A percentile compares a stretch with the other conserved stretches of the same genome.
These are phyloP conservation scores for Cyclotella atomus DNA, from an alignment of 108 stramenopile species.

Conservation along the genomic window DNA sequence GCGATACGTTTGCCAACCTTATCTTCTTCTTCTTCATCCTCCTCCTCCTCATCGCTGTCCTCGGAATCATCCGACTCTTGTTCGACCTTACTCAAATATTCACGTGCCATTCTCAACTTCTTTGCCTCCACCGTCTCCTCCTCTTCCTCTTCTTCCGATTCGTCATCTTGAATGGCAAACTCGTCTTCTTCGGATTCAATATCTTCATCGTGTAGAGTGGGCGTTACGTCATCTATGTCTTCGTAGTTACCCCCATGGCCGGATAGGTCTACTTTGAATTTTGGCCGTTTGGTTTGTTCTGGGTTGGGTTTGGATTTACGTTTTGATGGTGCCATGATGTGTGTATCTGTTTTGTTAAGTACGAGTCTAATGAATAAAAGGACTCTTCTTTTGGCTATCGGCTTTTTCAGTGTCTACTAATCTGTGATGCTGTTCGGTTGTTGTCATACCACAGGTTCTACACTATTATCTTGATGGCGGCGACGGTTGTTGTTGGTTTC, in stretches of 20 bases:
- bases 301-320: slow-evolving; percentile 4
- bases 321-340: slow-evolving; percentile 4
- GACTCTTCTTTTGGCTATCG: no score
- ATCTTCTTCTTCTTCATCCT: slow-evolving; percentile 47
- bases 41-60: slow-evolving; percentile 42
- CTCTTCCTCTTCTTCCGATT: slow-evolving; percentile 44
- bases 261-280: slow-evolving; percentile 43
- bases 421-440: no score
- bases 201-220: slow-evolving; percentile 36
- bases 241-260: slow-evolving; percentile 33
- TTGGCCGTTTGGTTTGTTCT: neutral
- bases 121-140: slow-evolving; percentile 85
- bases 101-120: slow-evolving; percentile 74
- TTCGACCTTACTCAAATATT: slow-evolving; percentile 78
- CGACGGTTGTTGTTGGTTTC: no score
- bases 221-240: slow-evolving; percentile 24
- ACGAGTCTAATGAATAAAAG: no score
- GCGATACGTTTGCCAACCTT: slow-evolving; percentile 54
- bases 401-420: no score
- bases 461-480: no score
- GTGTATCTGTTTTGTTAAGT: no score
- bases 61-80: slow-evolving; percentile 31
- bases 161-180: slow-evolving; percentile 33
- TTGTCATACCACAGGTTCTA: no score
- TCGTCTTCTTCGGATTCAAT: slow-evolving; percentile 51